A percentile compares a stretch with the other conserved stretches of the same genome.
Conservation (phyloP, 2,329 filamentous ascomycete species). For the Teratosphaeria nubilosa region DNA sequence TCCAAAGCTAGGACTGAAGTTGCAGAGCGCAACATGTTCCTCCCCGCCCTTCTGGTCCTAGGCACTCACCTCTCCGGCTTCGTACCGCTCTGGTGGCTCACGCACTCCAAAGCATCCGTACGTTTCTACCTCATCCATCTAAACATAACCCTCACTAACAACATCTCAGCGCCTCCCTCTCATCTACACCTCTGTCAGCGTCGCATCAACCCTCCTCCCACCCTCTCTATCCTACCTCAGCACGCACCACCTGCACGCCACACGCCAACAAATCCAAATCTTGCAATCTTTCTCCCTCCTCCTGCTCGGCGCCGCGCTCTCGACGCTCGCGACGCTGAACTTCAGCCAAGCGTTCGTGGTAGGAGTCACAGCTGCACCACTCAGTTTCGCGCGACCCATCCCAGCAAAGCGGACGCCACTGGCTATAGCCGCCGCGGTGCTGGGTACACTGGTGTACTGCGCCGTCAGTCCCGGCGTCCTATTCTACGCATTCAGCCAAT, state of each 20-base stretch:
- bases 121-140: slow-evolving; percentile 33
- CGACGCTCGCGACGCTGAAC: slow-evolving; percentile 87
- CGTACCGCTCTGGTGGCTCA: slow-evolving; percentile 78
- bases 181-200: slow-evolving; percentile 28
- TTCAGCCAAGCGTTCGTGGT: slow-evolving; percentile 83
- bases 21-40: slow-evolving; percentile 56
- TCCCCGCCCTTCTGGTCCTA: slow-evolving; percentile 64
- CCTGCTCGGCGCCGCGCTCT: slow-evolving; percentile 80
- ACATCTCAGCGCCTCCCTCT: neutral
- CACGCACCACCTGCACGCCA: neutral
- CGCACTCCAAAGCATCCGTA: slow-evolving; percentile 58
- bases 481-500: slow-evolving; percentile 11
- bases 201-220: slow-evolving; percentile 30
- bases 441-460: slow-evolving; percentile 7
- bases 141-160: slow-evolving; percentile 14
- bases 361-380: slow-evolving; percentile 65
- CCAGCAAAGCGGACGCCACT: slow-evolving; percentile 2
- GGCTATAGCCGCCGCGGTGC: slow-evolving; percentile 5
- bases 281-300: slow-evolving; percentile 90
- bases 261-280: slow-evolving; percentile 59
- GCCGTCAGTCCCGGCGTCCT: slow-evolving; percentile 13
- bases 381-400: slow-evolving; percentile 56
- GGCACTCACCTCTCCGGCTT: slow-evolving; percentile 66
- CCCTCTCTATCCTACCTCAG: slow-evolving; percentile 4
- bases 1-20: slow-evolving; percentile 29